Evolutionary conservation across 2,329 filamentous ascomycete genomes (phyloP).

Genomic region (Fusarium piperis): DNA sequence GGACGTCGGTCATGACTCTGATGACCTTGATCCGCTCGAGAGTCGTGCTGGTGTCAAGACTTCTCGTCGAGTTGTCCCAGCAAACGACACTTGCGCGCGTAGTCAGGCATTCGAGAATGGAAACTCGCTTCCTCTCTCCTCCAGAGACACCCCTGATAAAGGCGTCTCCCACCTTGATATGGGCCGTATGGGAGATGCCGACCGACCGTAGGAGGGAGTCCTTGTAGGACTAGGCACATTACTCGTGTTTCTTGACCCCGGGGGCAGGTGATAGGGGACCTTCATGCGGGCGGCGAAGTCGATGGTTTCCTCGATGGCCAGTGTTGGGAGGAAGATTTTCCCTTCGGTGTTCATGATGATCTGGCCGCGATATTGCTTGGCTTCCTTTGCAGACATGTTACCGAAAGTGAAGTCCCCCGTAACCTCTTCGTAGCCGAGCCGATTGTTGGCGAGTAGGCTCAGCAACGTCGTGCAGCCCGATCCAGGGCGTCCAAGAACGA

Average conservation of each 20-base stretch:
- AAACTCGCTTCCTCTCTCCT: slow-evolving; percentile 59
- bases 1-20: slow-evolving; percentile 67
- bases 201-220: slow-evolving; percentile 78
- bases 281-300: slow-evolving; percentile 76
- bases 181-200: slow-evolving; percentile 73
- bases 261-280: slow-evolving; percentile 61
- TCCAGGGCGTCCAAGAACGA: slow-evolving; percentile 70
- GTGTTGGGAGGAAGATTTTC: slow-evolving; percentile 68
- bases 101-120: slow-evolving; percentile 46
- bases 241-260: slow-evolving; percentile 56
- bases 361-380: slow-evolving; percentile 60
- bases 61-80: slow-evolving; percentile 75
- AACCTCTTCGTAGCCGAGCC: slow-evolving; percentile 64
- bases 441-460: slow-evolving; percentile 69
- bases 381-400: slow-evolving; percentile 54
- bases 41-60: slow-evolving; percentile 72
- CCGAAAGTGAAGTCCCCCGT: slow-evolving; percentile 64
- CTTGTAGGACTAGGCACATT: slow-evolving; percentile 67
- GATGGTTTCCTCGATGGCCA: slow-evolving; percentile 79
- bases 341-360: slow-evolving; percentile 75
- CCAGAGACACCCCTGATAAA: slow-evolving; percentile 66
- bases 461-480: slow-evolving; percentile 68
- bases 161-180: slow-evolving; percentile 75
- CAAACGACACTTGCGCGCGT: slow-evolving; percentile 64
- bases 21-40: slow-evolving; percentile 72